Evolutionary conservation across 441 rosid genomes (phyloP), one percentile per base, ranked within the genome.

Genomic region (Biscutella laevigata): DNA sequence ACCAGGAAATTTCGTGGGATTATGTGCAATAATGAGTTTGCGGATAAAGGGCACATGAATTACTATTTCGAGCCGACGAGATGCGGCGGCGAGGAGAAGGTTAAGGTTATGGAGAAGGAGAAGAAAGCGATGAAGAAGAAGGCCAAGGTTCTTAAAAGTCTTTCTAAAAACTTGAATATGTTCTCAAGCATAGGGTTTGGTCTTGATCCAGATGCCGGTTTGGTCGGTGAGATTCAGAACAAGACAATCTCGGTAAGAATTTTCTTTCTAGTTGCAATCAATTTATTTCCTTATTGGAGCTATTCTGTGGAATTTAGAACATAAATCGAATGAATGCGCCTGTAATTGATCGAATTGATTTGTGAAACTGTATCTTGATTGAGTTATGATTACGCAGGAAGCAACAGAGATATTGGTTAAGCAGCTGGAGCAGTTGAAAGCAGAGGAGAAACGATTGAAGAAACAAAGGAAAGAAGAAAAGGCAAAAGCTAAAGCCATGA

Each of bases 381-480:
- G 16, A 12, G 29, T 29, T 29, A 4, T 59, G 33, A 14, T 52
- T 10, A 6, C 43, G 57, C 74, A 86, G 95, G 90, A 82, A 60
- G 78, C 86, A 1, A 68, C 84, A 11, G 81, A 68, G 43, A 61
- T 69, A 24, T 42, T 82, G 30, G 36, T 73, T 52, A 68, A 76
- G 53, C 82, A 76, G 37, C 61, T 86, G 3, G 61, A 80, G 19
- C 63, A 68, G 66, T 63, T 86, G 60, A 80, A 70, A 73, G 61
- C 77, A 16, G 81, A 82, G 68, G 76, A 82, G 36, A 76, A 86
- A 37, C 59, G 70, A 38, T 46, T 77, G 65, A 82, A 82, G 74
- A 75, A 66, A 51, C 70, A 66, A 45, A 63, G 59, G 69, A 82
- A 82, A 67, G 57, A 71, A 38, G 81, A 78, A 6, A 74, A 63